These are phyloP conservation scores for Fulvia fulva DNA, from an alignment of 2,329 filamentous ascomycete genomes.

Conservation along the genomic window DNA sequence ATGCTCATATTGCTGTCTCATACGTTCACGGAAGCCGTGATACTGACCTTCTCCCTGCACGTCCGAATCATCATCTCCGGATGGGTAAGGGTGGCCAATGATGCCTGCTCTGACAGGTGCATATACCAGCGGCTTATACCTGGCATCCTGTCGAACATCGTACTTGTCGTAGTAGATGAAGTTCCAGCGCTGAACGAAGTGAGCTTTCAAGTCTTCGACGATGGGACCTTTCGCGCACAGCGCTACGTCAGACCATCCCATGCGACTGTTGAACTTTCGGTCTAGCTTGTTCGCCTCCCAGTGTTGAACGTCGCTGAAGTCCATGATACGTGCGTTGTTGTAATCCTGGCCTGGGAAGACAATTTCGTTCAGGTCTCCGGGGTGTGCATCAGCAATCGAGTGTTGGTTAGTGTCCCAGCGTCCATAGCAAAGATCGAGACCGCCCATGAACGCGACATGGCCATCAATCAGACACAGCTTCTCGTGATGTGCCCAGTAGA, in stretches of 20 bases:
- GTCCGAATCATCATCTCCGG: constrained; percentile 22
- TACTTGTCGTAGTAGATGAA: constrained; percentile 87
- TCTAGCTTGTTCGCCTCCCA: constrained; percentile 87
- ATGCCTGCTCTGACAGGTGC: constrained; percentile 34
- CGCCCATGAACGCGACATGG: constrained; percentile 83
- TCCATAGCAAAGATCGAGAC: constrained; percentile 80
- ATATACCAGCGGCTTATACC: constrained; percentile 44
- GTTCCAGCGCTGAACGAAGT: constrained; percentile 88
- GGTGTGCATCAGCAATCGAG: constrained; percentile 78
- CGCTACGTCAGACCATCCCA: constrained; percentile 90
- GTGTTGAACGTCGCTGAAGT: constrained; percentile 74
- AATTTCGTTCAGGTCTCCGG: constrained; percentile 68
- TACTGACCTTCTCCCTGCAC: constrained; percentile 28
- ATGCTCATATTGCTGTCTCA: constrained; percentile 28
- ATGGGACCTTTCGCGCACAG: constrained; percentile 72
- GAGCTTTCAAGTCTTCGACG: constrained; percentile 67
- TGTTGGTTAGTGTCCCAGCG: constrained; percentile 83
- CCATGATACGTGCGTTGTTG: constrained; percentile 81
- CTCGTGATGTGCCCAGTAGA: constrained; percentile 93
- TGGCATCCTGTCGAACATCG: constrained; percentile 49
- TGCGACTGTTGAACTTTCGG: constrained; percentile 64
- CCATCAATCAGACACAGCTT: constrained; percentile 82
- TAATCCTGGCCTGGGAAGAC: constrained; percentile 89
- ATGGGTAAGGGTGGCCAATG: constrained; percentile 32
- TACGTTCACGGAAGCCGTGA: constrained; percentile 30